Base-by-base conservation (phyloP, 139 green algal species). In the Haematococcus lacustris region DNA sequence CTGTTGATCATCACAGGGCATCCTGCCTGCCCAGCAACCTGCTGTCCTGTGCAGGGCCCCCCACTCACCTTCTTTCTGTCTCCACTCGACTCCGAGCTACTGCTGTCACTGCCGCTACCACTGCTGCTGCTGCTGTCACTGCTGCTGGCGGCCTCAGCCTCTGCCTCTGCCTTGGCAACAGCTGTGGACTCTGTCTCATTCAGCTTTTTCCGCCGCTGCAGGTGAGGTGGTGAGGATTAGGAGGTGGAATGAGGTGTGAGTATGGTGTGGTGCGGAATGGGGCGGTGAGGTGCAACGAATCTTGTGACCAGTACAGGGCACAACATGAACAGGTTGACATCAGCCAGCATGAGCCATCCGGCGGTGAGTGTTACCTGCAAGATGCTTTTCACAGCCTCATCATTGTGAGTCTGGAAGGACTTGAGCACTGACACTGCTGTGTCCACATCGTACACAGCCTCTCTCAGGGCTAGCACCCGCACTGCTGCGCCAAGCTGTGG, bases 381-480 rank as follows among this genome's bases (percentile, higher is more conserved):
- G 1, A 90, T 32, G 0, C 41, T 67, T 30, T 81, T 76, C 0
- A 91, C 68, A 32, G 83, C 47, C 3, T 82, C 65, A 3, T 83
- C 76, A 17, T 88, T 74, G 0, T 82, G 86, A 0, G 74, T 50
- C 13, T 83, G 70, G 41, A 92, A 92, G 0, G 39, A 30, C 4
- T 75, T 75, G 51, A 95, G 78, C 71, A 95, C 75, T 23, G 57
- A 34, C 25, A 88, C 32, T 0, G 90, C 89, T 25, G 64, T 66
- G 37, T 91, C 83, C 34, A 86, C 76, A 28, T 91, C 84, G 84
- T 87, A 96, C n/a, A 73, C 71, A 7, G 78, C 77, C 59, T 93
- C 82, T 40, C 85, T 51, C 37, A 96, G 73, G 1, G 90, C 88
- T 23, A 90, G 60, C 0, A 83, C 74, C 0, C 80, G 80, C 23